Evolutionary conservation across 2,329 filamentous ascomycete genomes (phyloP), one percentile per base, ranked within the genome.

Genomic region (Epichloe uncinata): DNA sequence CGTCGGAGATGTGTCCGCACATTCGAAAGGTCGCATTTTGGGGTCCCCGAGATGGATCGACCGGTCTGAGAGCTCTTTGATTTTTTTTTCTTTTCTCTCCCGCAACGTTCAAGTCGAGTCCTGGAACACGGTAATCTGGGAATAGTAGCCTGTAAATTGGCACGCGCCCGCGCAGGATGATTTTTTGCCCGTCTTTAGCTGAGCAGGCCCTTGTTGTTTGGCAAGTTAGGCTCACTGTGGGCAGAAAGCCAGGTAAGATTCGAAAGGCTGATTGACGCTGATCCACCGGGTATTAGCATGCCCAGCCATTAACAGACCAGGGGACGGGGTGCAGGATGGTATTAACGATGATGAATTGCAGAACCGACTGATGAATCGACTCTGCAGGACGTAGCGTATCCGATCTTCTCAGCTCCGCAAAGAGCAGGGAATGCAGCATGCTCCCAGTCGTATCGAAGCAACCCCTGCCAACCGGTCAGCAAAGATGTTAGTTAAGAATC

Each of bases 1-100:
- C n/a, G n/a, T n/a, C n/a, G n/a, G n/a, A n/a, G n/a, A n/a, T n/a
- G 47, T 48, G 26, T 52, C 48, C 50, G 42, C 47, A 45, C 44
- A 50, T 30, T 38, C 45, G 43, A 52, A 50, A 47, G 44, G 44
- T 44, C 38, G 48, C 44, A 41, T 45, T 50, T 43, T 47, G 47
- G 44, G 41, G 44, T 42, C 35, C 16, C 15, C 9, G 34, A 26
- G 18, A 26, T 47, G 50, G 50, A 52, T 52, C 48, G 40, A 47
- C 47, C 36, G 40, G 47, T 45, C 44, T 41, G 33, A 43, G 43
- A 18, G 15, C 22, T 15, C 30, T 18, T 16, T 18, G 40, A 12
- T 7, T 41, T 42, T 38, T 35, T 30, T 42, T 30, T 7, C 6
- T 18, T 33, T 5, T 9, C 11, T n/a, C 6, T 38, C 15, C 16